Evolutionary conservation across 192 early-diverging fungal genomes (phyloP), one percentile per base, ranked within the genome.

Genomic region (Coemansia sp.): DNA sequence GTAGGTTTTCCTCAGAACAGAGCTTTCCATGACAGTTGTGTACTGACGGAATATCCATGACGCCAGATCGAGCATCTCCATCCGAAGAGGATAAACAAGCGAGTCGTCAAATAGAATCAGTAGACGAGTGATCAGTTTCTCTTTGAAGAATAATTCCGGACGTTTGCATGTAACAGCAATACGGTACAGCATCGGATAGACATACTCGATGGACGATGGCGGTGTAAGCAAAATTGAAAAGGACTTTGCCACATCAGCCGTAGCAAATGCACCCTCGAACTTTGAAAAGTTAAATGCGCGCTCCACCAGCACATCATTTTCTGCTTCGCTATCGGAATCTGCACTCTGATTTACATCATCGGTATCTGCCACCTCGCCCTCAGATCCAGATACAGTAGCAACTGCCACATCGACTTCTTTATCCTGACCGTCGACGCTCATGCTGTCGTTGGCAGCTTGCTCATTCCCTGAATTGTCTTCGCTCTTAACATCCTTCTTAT

Each of bases 21-120:
- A 71, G 23, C 71, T 74, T 59, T 64, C 46, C 5, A 79, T 67
- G 10, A 79, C 76, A 19, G 64, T 71, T 22, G 71, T 39, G 25
- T 80, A 80, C 70, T 80, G 78, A 14, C 78, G 64, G 63, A 80
- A 75, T 25, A 80, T 80, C 78, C 78, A 80, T 7, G 70, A 61
- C 0, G 61, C 69, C 19, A 80, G 42, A 32, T 80, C 78, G 21
- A 75, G 63, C 56, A 72, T 64, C 58, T 80, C 74, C 0, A 54
- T 33, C 23, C 63, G 78, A 9, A 56, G 59, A 27, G 72, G 69
- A 25, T 66, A 69, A 4, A 52, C 54, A 51, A 67, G 59, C 55
- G 61, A 59, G 52, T 72, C 69, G 63, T 80, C 70, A 24, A 80
- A 80, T 23, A 75, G 52, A 19, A 69, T 46, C 23, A 80, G 54